Evolutionary conservation across 108 stramenopile species (phyloP), one percentile per base, ranked within the genome.

Genomic region (Epithemia pelagica): DNA sequence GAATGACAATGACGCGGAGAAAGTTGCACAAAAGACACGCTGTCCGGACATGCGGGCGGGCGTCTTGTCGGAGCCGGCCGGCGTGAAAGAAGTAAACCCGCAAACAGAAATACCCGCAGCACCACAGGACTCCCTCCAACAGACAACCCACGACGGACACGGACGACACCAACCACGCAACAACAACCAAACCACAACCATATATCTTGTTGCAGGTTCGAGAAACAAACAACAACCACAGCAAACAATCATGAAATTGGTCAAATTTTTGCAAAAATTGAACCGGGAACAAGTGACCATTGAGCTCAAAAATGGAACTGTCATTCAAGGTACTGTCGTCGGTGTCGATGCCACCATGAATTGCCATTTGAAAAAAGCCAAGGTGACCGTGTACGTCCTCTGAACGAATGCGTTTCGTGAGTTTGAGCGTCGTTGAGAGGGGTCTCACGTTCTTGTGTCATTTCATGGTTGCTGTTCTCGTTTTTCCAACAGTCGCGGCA

Each of bases 341-440:
- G 96, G 96, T 21, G 97, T 99, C 28, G 99, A 99, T 70, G 90
- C 97, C 46, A 93, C 91, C 30, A 99, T 99, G 99, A 99, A 99
- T 84, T 97, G 95, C 46, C 96, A 97, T 81, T 74, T 99, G 37
- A 91, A 92, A 66, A 96, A 97, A 70, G 99, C 91, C 59, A 96
- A 96, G 76, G 84, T 97, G 28, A 96, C 92, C n/a, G 83, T 93
- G 74, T 90, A 86, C 69, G 84, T 82, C 18, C 25, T 33, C 28
- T 22, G 8, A 28, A 20, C 27, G 54, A 10, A n/a, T 46, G 37
- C 37, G n/a, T 33, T 33, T 33, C 25, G 24, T 59, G 68, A 61
- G 20, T 21, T 52, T 60, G 51, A 54, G 22, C 1, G 59, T 29
- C 20, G 19, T 19, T 58, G 58, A 20, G 24, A 29, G 52, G 20